Evolutionary conservation across 148 eudicot species (phyloP), one percentile per base, ranked within the genome.

Genomic region (Vaccinium darrowii): DNA sequence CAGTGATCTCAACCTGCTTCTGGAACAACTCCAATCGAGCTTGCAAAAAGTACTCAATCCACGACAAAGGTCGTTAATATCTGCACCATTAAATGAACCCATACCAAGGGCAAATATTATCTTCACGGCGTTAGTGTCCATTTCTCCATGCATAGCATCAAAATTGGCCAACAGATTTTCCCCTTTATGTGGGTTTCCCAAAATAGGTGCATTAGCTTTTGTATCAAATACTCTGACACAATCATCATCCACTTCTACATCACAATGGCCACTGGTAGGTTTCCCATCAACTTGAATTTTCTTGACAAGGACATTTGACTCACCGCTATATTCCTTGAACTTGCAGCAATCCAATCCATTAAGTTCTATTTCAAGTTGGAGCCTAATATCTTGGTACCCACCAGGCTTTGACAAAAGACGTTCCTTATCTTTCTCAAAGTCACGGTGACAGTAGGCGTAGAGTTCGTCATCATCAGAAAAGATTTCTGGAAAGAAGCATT

Each of bases 401-500:
- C 49, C 33, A 57, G 88, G 75, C 85, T 63, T 86, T 49, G 84
- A 47, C 47, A 56, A 87, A 58, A 83, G 81, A 71, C 87, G 78
- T 11, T 57, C 84, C 19, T 85, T 84, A n/a, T 85, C 93, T 84
- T 88, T 87, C 72, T 78, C 87, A 25, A 53, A 67, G 33, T 84
- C 88, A 76, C 14, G 79, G 54, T 84, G 87, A 78, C 81, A 75
- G 84, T 88, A 79, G 1, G 77, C 85, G 81, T 84, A 52, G 56
- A 71, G 84, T 72, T 90, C 93, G 78, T 86, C 87, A 84, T 60
- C 79, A 80, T 89, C 88, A 74, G 86, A 79, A 85, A 84, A 87
- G 47, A 88, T 51, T 91, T 95, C 98, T 25, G 98, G 99, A 82
- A 97, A 94, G 87, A 93, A 95, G 84, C 98, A 95, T 52, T 85